A percentile compares a stretch with the other conserved stretches of the same genome.
Conservation (phyloP, 257 asterid species). For the Ballota nigra region DNA sequence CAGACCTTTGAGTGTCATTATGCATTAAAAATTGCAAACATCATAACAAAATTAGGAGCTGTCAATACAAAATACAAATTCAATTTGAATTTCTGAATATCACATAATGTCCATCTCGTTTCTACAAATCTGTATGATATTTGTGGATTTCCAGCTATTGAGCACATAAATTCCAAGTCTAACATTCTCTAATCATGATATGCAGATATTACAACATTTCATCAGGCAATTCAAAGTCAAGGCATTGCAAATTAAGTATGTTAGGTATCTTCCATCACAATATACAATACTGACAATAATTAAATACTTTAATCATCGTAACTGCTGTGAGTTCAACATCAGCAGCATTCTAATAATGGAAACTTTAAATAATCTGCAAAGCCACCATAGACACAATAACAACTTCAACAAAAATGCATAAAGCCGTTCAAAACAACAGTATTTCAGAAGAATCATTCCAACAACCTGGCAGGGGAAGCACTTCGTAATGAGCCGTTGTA, state of each 20-base stretch:
- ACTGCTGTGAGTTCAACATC: slow-evolving; percentile 9
- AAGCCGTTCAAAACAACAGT: slow-evolving; percentile 9
- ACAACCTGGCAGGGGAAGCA: slow-evolving; percentile 96
- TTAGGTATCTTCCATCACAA: neutral
- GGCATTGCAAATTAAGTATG: neutral
- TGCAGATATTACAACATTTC: slow-evolving; percentile 8
- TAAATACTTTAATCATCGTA: neutral
- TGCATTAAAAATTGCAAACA: neutral
- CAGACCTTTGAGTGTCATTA: neutral
- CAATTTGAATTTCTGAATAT: slow-evolving; percentile 11
- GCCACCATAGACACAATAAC: neutral
- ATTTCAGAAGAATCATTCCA: slow-evolving; percentile 19
- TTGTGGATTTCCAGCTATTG: neutral
- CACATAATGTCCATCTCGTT: neutral
- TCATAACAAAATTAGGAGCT: neutral
- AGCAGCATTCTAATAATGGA: slow-evolving; percentile 3
- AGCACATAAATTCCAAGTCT: slow-evolving; percentile 1
- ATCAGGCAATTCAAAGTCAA: slow-evolving; percentile 18
- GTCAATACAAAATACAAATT: neutral
- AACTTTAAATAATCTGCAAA: neutral
- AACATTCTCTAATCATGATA: neutral
- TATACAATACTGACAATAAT: neutral
- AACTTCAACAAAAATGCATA: neutral
- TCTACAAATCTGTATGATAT: neutral
- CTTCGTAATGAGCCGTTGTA: slow-evolving; percentile 73